Evolutionary conservation across 768 basidiomycete species (phyloP).

Genomic region (Tremella yokohamensis): DNA sequence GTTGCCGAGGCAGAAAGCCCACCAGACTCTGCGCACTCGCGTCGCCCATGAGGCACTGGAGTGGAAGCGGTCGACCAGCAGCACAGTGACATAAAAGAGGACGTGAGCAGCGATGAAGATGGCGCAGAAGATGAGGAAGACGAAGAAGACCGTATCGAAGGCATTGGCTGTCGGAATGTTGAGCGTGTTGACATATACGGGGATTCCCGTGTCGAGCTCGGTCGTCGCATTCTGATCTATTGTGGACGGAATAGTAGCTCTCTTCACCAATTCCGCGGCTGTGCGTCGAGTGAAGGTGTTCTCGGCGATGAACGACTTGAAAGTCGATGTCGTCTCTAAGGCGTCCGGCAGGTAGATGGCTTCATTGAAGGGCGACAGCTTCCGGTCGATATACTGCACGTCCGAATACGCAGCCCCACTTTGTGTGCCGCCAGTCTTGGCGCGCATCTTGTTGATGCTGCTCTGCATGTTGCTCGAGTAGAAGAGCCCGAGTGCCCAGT

Average conservation of each 20-base stretch:
- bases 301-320: constrained; percentile 35
- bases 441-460: constrained; percentile 77
- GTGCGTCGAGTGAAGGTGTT: constrained; percentile 8
- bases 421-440: constrained; percentile 72
- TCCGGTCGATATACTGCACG: constrained; percentile 73
- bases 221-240: constrained; percentile 39
- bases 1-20: constrained; percentile 44
- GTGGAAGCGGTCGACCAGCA: constrained; percentile 48
- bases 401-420: constrained; percentile 62
- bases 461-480: constrained; percentile 63
- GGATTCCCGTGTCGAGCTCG: constrained; percentile 67
- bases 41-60: constrained; percentile 37
- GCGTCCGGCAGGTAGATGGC: constrained; percentile 31
- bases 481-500: constrained; percentile 76
- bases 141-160: constrained; percentile 83
- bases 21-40: constrained; percentile 28
- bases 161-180: constrained; percentile 80
- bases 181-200: constrained; percentile 72
- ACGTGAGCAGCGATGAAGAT: constrained; percentile 59
- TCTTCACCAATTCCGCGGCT: constrained; percentile 12
- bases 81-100: constrained; percentile 57
- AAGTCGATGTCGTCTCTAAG: constrained; percentile 57
- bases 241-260: constrained; percentile 38
- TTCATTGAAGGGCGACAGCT: constrained; percentile 72
- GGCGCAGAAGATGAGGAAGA: constrained; percentile 65